Percentiles rank a stretch among this genome's conserved stretches.
Conservation (phyloP, 2,329 filamentous ascomycete genomes). For the Xylaria sp. region DNA sequence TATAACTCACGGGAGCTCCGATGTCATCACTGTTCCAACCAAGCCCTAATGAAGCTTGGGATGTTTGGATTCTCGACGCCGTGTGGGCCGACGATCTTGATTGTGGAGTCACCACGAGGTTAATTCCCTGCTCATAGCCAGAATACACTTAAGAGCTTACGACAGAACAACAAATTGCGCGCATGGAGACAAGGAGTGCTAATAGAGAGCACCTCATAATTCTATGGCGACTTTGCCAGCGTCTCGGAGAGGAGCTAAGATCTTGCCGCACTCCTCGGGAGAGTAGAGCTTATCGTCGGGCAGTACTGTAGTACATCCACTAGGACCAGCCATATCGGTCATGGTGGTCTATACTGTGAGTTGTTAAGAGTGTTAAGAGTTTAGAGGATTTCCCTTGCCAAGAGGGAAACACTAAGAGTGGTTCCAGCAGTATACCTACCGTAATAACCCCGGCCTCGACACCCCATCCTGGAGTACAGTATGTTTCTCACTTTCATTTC, state of each 20-base stretch:
- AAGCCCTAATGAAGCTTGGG: constrained; percentile 4
- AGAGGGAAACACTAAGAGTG: constrained; percentile 14
- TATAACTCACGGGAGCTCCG: not conserved
- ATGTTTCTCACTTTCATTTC: constrained; percentile 46
- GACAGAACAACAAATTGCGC: not conserved
- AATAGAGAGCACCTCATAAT: not conserved
- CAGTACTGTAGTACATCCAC: not conserved
- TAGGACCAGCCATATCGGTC: not conserved
- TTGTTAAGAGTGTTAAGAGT: not conserved
- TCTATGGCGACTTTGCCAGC: not conserved
- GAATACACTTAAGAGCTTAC: not conserved
- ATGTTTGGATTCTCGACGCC: not conserved
- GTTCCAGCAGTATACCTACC: not conserved
- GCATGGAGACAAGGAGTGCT: not conserved
- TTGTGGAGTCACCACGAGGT: constrained; percentile 29
- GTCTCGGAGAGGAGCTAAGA: not conserved
- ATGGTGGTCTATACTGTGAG: not conserved
- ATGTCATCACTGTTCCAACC: not conserved
- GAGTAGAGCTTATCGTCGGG: not conserved
- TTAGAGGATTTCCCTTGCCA: constrained; percentile 4
- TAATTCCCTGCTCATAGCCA: constrained; percentile 12
- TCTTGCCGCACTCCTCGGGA: not conserved
- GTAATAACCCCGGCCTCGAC: constrained; percentile 15
- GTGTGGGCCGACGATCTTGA: constrained; percentile 8
- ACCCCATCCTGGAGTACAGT: constrained; percentile 34